phyloP scores from a whole-genome alignment of 2,329 filamentous ascomycete species.

The Cryphonectria nitschkei region DNA sequence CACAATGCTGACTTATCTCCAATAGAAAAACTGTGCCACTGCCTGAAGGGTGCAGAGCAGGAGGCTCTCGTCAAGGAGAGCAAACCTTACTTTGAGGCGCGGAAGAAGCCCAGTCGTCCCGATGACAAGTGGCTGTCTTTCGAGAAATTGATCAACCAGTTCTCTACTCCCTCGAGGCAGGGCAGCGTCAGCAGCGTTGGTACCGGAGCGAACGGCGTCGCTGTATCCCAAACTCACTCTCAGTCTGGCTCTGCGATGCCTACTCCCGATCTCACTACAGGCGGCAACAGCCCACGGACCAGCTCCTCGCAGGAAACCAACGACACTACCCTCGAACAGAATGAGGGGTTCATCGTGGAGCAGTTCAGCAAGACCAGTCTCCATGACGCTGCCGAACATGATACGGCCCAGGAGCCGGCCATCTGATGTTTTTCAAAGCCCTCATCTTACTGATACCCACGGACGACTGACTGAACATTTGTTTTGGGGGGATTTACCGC shows the following conservation, averaged over 20 bases:
- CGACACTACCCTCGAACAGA: conserved; percentile 54
- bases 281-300: conserved; percentile 71
- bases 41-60: conserved; percentile 63
- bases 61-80: conserved; percentile 65
- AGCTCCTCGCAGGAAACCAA: conserved; percentile 67
- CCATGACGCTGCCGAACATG: background rate
- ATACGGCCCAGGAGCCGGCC: background rate
- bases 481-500: background rate
- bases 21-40: conserved; percentile 76
- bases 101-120: conserved; percentile 68
- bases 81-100: conserved; percentile 60
- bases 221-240: conserved; percentile 43
- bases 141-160: conserved; percentile 54
- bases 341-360: conserved; percentile 31
- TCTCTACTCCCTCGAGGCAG: conserved; percentile 36
- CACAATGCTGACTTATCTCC: conserved; percentile 20
- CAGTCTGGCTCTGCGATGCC: conserved; percentile 58
- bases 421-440: background rate
- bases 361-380: conserved; percentile 32
- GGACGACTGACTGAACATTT: background rate
- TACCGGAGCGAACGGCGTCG: conserved; percentile 29
- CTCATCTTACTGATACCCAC: background rate
- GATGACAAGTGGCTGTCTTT: conserved; percentile 62
- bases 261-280: conserved; percentile 69
- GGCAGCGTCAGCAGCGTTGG: conserved; percentile 27